Percentiles rank a stretch among this genome's conserved stretches.
Conservation (phyloP, 345 rosid genomes). For the Erysimum cheiranthoides region DNA sequence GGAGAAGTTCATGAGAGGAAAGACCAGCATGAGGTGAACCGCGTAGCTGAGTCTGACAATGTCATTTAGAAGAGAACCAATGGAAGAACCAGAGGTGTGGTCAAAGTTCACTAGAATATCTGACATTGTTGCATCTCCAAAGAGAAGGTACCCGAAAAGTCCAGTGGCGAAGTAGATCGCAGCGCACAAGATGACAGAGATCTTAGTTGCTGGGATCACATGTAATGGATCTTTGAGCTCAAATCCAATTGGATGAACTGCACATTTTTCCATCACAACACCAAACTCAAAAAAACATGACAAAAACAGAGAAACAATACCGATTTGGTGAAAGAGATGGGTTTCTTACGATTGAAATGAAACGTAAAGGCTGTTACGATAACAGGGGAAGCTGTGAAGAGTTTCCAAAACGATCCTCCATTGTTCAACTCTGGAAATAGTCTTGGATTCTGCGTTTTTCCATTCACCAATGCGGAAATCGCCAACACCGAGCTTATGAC, state of each 20-base stretch:
- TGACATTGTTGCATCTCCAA: slow-evolving; percentile 78
- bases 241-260: slow-evolving; percentile 84
- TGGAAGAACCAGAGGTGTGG: slow-evolving; percentile 57
- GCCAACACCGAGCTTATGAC: slow-evolving; percentile 72
- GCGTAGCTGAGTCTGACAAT: slow-evolving; percentile 78
- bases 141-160: slow-evolving; percentile 78
- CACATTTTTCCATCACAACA: slow-evolving; percentile 29
- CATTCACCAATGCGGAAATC: slow-evolving; percentile 60
- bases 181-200: slow-evolving; percentile 66
- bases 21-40: slow-evolving; percentile 79
- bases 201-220: slow-evolving; percentile 65
- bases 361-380: slow-evolving; percentile 94
- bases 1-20: slow-evolving; percentile 86
- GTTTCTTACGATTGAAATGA: slow-evolving; percentile 81
- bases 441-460: slow-evolving; percentile 65
- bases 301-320: slow-evolving; percentile 12
- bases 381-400: slow-evolving; percentile 88
- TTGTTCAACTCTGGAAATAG: slow-evolving; percentile 61
- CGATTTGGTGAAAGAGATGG: neutral
- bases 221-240: slow-evolving; percentile 70
- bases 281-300: slow-evolving; percentile 31
- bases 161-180: slow-evolving; percentile 70
- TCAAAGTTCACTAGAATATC: slow-evolving; percentile 87
- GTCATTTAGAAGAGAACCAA: slow-evolving; percentile 68
- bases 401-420: slow-evolving; percentile 66